Base-by-base conservation (phyloP, 2,329 filamentous ascomycete species). In the Epichloe amarillans region DNA sequence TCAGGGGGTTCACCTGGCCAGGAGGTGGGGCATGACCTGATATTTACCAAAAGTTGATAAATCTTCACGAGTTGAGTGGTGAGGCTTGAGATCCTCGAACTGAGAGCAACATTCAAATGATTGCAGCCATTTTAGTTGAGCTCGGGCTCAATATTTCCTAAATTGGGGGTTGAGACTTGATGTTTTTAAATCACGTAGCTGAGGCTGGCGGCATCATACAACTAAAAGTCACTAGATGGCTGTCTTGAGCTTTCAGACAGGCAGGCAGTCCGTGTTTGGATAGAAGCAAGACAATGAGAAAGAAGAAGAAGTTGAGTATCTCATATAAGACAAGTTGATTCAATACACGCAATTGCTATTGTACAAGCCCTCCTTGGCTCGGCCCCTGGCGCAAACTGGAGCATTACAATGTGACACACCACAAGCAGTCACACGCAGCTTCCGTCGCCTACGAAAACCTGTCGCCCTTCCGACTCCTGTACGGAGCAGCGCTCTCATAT, bases 401-500 rank as follows among this genome's bases (percentile, higher is more conserved):
- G 21, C n/a, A 33, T 30, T 5, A 39, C 43, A 19, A 10, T 39
- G 21, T 15, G 8, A 33, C 37, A 19, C 2, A 15, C 15, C 23
- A 14, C 11, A 26, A n/a, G 33, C 44, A 47, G 6, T 48, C 14
- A 38, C 26, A 41, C 38, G 26, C 15, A 41, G 23, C n/a, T 19
- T 45, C 4, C 52, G 17, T 21, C 6, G 30, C 35, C 39, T 65
- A 79, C 40, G 86, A 78, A 62, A 98, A 94, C 36, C 93, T 77
- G 70, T 97, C 90, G 3, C 93, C 93, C 66, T 88, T 94, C 54
- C 75, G 79, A 68, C 84, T 85, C 59, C 79, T 73, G 68, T 84
- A 97, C 50, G 89, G 85, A 58, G 79, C 75, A 49, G 72, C 74
- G 35, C 86, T 83, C 71, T 97, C 90, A 67, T 94, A 97, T 70